A percentile compares a stretch with the other conserved stretches of the same genome.
These are phyloP conservation scores for Vigna radiata DNA, from an alignment of 306 rosid species.

Conservation along the genomic window DNA sequence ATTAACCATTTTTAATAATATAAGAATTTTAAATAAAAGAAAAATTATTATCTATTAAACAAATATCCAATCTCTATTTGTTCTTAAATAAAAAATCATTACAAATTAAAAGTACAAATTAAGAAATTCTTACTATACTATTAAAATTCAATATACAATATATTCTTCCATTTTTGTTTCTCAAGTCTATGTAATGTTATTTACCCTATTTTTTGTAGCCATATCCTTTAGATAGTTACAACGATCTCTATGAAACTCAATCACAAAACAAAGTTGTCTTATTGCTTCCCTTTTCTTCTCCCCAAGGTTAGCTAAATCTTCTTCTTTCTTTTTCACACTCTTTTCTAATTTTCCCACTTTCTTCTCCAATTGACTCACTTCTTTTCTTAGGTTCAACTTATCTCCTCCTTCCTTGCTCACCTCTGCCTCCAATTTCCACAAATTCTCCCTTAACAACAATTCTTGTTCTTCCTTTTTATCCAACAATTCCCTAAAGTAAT, in stretches of 20 bases:
- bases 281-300: constrained; percentile 89
- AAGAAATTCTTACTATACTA: neutral
- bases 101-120: neutral
- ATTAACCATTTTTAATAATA: too few relatives aligned
- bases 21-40: neutral
- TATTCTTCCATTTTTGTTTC: neutral
- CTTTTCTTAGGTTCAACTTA: constrained; percentile 57
- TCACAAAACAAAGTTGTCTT: constrained; percentile 71
- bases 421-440: constrained; percentile 67
- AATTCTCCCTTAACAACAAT: constrained; percentile 56
- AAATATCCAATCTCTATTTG: neutral
- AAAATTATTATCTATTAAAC: neutral
- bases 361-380: constrained; percentile 63
- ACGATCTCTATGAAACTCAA: constrained; percentile 72
- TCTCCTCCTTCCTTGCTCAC: constrained; percentile 72
- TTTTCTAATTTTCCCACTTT: constrained; percentile 62
- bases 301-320: constrained; percentile 55
- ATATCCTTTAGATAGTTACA: constrained; percentile 58
- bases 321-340: constrained; percentile 64
- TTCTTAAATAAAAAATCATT: neutral
- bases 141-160: neutral
- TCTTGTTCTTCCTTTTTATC: constrained; percentile 64
- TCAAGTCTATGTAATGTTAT: constrained; percentile 16
- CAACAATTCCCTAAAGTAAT: constrained; percentile 41
- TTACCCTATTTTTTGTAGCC: constrained; percentile 34